Conservation (phyloP, 2,329 filamentous ascomycete genomes). For the Penicillium sp. region DNA sequence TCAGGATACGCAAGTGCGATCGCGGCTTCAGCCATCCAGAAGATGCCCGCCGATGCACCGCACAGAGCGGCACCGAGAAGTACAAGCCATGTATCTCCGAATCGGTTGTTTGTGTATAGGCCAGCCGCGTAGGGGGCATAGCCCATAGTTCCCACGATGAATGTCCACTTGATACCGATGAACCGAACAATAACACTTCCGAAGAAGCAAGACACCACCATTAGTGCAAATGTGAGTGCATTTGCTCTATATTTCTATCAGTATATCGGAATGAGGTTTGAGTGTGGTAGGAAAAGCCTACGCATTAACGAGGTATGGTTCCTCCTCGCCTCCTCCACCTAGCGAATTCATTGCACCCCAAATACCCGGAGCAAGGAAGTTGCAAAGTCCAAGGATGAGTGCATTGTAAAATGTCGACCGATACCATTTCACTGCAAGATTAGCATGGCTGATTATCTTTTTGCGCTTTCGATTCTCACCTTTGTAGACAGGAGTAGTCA, state of each 20-base stretch:
- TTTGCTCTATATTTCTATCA: constrained; percentile 53
- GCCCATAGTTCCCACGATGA: constrained; percentile 72
- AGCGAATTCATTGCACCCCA: constrained; percentile 75
- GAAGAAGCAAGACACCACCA: constrained; percentile 71
- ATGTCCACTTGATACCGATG: constrained; percentile 69
- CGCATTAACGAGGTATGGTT: constrained; percentile 67
- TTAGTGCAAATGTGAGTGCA: constrained; percentile 69
- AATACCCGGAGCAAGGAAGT: constrained; percentile 69
- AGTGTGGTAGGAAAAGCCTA: not conserved
- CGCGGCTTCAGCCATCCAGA: constrained; percentile 75
- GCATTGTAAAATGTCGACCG: constrained; percentile 73
- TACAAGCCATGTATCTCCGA: constrained; percentile 67
- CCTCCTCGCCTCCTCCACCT: constrained; percentile 67
- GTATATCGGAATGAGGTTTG: not conserved
- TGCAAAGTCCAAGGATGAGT: constrained; percentile 69
- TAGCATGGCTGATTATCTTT: not conserved
- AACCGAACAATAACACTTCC: constrained; percentile 64
- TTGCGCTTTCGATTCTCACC: constrained; percentile 9
- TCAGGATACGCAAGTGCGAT: constrained; percentile 74
- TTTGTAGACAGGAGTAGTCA: not conserved
- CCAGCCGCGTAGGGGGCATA: constrained; percentile 72
- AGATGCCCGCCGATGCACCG: constrained; percentile 69
- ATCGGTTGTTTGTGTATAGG: constrained; percentile 72
- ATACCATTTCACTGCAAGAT: constrained; percentile 62
- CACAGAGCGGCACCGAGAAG: constrained; percentile 69